Percentiles rank a stretch among this genome's conserved stretches.
Evolutionary conservation across 495 filamentous ascomycete species (phyloP).

Genomic region (Neurospora sp.): DNA sequence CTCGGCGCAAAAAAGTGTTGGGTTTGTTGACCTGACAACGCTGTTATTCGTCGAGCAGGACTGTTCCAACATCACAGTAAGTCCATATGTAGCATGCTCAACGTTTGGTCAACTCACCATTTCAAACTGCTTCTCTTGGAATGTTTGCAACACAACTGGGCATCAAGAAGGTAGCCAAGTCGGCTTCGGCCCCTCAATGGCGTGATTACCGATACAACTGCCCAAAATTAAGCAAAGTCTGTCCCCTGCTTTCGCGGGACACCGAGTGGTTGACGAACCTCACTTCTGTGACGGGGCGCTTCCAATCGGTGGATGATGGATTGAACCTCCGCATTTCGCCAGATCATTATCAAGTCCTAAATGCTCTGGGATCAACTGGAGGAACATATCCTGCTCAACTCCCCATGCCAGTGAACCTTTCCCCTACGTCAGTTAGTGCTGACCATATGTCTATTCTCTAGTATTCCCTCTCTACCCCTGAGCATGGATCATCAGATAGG

Average conservation of each 20-base stretch:
- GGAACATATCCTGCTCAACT: conserved; percentile 41
- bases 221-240: conserved; percentile 52
- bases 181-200: conserved; percentile 44
- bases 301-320: conserved; percentile 16
- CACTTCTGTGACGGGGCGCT: conserved; percentile 19
- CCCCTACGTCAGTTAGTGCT: conserved; percentile 17
- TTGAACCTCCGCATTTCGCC: conserved; percentile 40
- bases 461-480: conserved; percentile 15
- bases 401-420: background rate
- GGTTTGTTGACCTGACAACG: conserved; percentile 71
- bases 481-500: conserved; percentile 8
- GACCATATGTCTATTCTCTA: conserved; percentile 5
- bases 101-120: conserved; percentile 4
- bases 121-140: background rate
- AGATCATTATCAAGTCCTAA: conserved; percentile 36
- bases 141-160: conserved; percentile 21
- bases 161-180: conserved; percentile 81
- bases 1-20: conserved; percentile 48
- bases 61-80: conserved; percentile 55
- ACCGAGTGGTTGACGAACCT: conserved; percentile 13
- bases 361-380: conserved; percentile 44
- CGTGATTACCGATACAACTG: conserved; percentile 83
- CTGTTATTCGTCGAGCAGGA: conserved; percentile 59
- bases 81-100: conserved; percentile 11
- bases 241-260: conserved; percentile 20